Base-by-base conservation (phyloP, 495 filamentous ascomycete genomes). In the Aspergillus kassunensis region DNA sequence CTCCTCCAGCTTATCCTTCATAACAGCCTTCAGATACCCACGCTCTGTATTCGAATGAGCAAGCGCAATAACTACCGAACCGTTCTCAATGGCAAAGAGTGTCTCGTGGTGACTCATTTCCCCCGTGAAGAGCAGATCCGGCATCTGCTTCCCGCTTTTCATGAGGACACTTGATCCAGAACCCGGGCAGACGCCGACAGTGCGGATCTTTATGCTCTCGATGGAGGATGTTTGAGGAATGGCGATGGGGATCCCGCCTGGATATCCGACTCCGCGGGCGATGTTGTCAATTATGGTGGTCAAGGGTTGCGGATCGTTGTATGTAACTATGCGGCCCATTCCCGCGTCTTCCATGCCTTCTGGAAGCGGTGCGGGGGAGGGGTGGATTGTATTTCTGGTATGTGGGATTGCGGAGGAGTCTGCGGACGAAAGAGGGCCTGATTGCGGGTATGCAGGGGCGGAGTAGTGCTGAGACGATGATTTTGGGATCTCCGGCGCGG, bases 91-190 rank as follows among this genome's bases (percentile, higher is more conserved):
- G 19, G 89, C 86, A 25, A 87, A 81, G 34, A 98, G 77, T 10
- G 92, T 87, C 52, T 93, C 86, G 62, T 98, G 93, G 65, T 98
- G 93, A 45, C 81, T 85, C 79, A 97, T 80, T 65, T 98, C 93
- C 7, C 93, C 93, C 0, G 92, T 97, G 52, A 97, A 87, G 0
- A 91, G 68, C 21, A 97, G 70, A 62, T 97, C 90, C 0, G 77
- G 71, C 4, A 85, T 34, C 19, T 45, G 43, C 77, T 20, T 78
- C 23, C 33, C 53, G 15, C 83, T 73, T 44, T 83, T 77, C 43
- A 85, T 78, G 51, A 98, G 78, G 11, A 96, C 73, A 27, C 82
- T 79, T 3, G 80, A 82, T 0, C 93, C 93, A 1, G 85, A 90
- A 0, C 93, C 93, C 2, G 93, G 91, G 56, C 92, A 97, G 33